Conservation (phyloP, 2,329 filamentous ascomycete genomes). For the Diaporthe citriasiana region DNA sequence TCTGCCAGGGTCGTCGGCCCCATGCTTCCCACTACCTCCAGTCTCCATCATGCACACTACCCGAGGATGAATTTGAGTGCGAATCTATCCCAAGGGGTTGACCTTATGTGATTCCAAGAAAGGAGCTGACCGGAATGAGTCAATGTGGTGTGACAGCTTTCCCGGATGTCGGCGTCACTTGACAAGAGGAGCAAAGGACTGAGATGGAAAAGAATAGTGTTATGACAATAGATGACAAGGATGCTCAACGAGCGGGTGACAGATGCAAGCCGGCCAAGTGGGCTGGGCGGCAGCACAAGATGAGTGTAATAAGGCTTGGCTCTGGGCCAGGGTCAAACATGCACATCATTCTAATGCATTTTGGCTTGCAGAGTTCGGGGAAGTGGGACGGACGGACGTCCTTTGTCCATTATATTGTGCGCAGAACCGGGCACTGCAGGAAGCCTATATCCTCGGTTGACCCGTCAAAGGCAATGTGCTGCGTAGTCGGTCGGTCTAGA, state of each 20-base stretch:
- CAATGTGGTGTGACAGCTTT: slow-evolving; percentile 3
- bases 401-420: slow-evolving; percentile 1
- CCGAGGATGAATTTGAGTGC: background rate
- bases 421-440: background rate
- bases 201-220: background rate
- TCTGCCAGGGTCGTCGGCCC: background rate
- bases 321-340: slow-evolving; percentile 9
- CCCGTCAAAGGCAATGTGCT: background rate
- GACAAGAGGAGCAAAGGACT: background rate
- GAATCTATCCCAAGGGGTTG: background rate
- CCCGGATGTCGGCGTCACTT: background rate
- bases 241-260: background rate
- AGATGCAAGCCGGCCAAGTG: background rate
- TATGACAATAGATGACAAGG: background rate
- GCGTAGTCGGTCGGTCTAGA: background rate
- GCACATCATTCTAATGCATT: slow-evolving; percentile 27
- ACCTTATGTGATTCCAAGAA: background rate
- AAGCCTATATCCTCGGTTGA: slow-evolving; percentile 5
- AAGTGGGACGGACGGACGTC: background rate
- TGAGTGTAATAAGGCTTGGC: slow-evolving; percentile 14
- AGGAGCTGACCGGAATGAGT: background rate
- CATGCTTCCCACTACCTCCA: background rate
- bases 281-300: background rate
- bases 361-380: slow-evolving; percentile 6
- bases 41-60: slow-evolving; percentile 28